Evolutionary conservation across 1,284 basidiomycete species (phyloP), one percentile per base, ranked within the genome.

Genomic region (Trichosporon faecale): DNA sequence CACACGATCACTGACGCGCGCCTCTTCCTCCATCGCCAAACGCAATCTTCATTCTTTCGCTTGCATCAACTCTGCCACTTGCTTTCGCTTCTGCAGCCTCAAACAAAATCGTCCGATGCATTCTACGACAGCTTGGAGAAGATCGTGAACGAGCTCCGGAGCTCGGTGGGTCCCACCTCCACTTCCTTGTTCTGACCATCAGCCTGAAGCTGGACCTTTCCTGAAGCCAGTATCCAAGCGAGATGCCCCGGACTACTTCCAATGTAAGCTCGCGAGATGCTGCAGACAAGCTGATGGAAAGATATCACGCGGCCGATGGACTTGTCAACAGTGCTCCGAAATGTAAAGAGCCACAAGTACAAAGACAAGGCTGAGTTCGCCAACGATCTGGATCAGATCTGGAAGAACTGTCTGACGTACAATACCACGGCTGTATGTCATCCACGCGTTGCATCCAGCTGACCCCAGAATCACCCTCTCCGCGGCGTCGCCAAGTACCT

Each of bases 261-360:
- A 92, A 70, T 88, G 94, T 93, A 49, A 35, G 84, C 80, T 4
- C 16, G 18, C 25, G 6, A 57, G 27, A 25, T 65, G 37, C 60
- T 52, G 25, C 35, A 35, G 35, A 18, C 55, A 65, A 23, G 40
- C 33, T 61, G 23, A 64, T 44, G 16, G 9, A 8, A 77, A 95
- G 94, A 94, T 76, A 94, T 97, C 81, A 85, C 89, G 66, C 89
- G 90, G 72, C 93, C 94, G 1, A 99, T 98, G 96, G 96, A 99
- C 85, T 86, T 98, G 64, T 90, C 90, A 72, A 92, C 94, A 0
- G 93, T 99, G 88, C 86, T 91, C 70, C 93, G 90, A 85, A 96
- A 96, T 84, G 90, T 97, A 80, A 98, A 96, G 85, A 85, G 87
- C 65, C 92, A 92, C 80, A 87, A 88, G 66, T 98, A 98, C 88